These are phyloP conservation scores for Colletotrichum acutatum DNA, from an alignment of 2,329 filamentous ascomycete species.

Conservation along the genomic window DNA sequence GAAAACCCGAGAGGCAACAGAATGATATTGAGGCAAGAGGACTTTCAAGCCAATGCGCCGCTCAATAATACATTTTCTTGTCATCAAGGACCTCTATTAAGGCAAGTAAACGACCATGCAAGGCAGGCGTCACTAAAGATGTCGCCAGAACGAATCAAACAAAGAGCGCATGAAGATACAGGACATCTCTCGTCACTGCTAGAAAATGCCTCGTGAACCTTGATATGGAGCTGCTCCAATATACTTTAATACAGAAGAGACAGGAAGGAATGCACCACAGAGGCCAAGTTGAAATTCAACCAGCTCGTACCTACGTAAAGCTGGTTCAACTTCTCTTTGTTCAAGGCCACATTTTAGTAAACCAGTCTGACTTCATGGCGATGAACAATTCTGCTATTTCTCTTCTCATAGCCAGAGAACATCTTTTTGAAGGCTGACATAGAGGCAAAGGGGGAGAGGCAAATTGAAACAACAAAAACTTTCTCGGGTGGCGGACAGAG, in stretches of 20 bases:
- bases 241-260: no score
- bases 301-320: neutral
- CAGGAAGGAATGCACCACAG: neutral
- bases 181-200: neutral
- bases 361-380: neutral
- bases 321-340: neutral
- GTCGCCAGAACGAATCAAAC: neutral
- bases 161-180: neutral
- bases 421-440: no score
- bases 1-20: no score
- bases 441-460: no score
- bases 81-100: no score
- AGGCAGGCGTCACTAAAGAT: neutral
- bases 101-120: neutral
- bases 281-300: neutral
- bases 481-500: neutral
- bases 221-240: neutral
- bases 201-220: neutral
- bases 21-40: no score
- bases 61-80: no score
- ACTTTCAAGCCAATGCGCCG: no score
- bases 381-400: neutral
- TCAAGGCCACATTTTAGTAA: neutral
- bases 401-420: neutral
- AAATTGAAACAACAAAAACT: neutral